Base-by-base conservation (phyloP, 2,329 filamentous ascomycete species). In the Neoscytalidium dimidiatum region DNA sequence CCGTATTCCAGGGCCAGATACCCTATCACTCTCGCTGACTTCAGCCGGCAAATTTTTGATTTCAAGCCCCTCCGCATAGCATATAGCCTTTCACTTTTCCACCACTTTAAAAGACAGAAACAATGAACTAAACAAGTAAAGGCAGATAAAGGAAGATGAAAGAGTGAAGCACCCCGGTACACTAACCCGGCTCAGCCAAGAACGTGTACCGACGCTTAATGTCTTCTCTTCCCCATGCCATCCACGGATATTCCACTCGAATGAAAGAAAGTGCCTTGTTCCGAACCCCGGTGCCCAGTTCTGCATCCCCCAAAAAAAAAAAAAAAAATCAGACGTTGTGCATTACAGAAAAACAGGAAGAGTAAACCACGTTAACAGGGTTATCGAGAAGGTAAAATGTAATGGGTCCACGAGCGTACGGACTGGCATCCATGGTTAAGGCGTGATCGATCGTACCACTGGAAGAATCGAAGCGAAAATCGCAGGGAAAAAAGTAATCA, bases 401-500 rank as follows among this genome's bases (percentile, higher is more conserved):
- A 58, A 58, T 5, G 11, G 31, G 35, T 8, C 35, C 53, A 43
- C 21, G 52, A 17, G 33, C 33, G 38, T 31, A 21, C 29, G 53
- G 53, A 43, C 53, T 29, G 43, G 3, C 23, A n/a, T 58, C 35
- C 33, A 35, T 28, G 23, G 35, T 33, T 38, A 28, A 38, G 33
- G 13, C 26, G 17, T 14, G 23, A 58, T 28, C 53, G n/a, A 43
- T 58, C 53, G 53, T 58, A 21, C 35, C 53, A 43, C 53, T 26
- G 23, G 46, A 49, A 49, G 26, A 44, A 43, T 51, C 31, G 70
- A 71, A 68, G 67, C 51, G 62, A 72, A 71, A 67, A 65, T n/a
- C n/a, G n/a, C n/a, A 70, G 71, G 74, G 61, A 44, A 66, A 69
- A 69, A 33, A 41, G 44, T 68, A 71, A 69, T 78, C 76, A 71